Base-by-base conservation (phyloP, 257 asterid species). In the Paraleonurus japonicus region DNA sequence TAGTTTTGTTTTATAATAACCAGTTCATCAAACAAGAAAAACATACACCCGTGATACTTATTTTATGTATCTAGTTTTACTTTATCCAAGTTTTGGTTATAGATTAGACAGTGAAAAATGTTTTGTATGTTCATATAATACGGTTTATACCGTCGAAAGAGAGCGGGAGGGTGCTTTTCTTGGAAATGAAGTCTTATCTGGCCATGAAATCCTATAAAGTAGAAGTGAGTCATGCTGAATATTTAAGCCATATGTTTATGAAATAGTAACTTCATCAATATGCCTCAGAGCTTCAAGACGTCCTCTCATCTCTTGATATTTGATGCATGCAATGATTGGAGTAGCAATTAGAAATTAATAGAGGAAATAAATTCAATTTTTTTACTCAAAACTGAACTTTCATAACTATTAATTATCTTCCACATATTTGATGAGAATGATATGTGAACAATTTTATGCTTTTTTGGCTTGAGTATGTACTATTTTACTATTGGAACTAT, bases 361-460 rank as follows among this genome's bases (percentile, higher is more conserved):
- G 20, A 16, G 32, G 66, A 11, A 24, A n/a, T 6, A 8, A 24
- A 23, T 33, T 19, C 5, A 37, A 63, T 8, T 28, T 7, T 20
- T 5, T 53, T 16, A 60, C 65, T 16, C 27, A 50, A 62, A 5
- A n/a, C 33, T 35, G 57, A 26, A 41, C 67, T 51, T 17, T 57
- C 54, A 26, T 60, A 39, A 28, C 26, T 30, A 30, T 28, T 65
- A 55, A 26, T 15, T 10, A 37, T 67, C 60, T 59, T 41, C 69
- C 26, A 47, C 62, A 45, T 41, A 61, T 60, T 72, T 61, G 70
- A 48, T 41, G 60, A 28, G 7, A 26, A 26, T 24, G 59, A 26
- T 61, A 10, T 39, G 11, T 26, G 47, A 26, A 54, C 55, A 15
- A 33, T 22, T 23, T 35, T 27, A 23, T 37, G 2, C 32, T 12